Evolutionary conservation across 2,329 filamentous ascomycete genomes (phyloP).

Genomic region (Nigrospora oryzae): DNA sequence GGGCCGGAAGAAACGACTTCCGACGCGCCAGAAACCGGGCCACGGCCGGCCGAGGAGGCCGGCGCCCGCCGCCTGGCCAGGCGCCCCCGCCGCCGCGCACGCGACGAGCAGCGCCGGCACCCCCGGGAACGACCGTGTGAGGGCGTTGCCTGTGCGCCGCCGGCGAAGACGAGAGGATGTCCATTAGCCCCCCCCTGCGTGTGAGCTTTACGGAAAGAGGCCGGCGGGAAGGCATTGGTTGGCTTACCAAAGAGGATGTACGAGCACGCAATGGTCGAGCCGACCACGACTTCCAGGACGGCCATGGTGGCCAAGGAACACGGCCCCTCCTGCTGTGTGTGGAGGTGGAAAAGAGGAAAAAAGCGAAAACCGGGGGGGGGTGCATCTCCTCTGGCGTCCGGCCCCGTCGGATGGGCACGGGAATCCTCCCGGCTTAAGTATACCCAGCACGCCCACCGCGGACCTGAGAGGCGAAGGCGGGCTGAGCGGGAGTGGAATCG

Average conservation of each 20-base stretch:
- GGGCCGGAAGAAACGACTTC: slow-evolving; percentile 42
- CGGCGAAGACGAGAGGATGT: background rate
- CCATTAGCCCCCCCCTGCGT: too few species aligned
- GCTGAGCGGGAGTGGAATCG: too few species aligned
- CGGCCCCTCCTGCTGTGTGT: background rate
- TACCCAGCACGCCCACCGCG: too few species aligned
- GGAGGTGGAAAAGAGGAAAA: background rate
- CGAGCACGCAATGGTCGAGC: slow-evolving; percentile 36
- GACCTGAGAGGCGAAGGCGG: too few species aligned
- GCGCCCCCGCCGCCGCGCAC: slow-evolving; percentile 29
- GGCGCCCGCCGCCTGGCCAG: slow-evolving; percentile 30
- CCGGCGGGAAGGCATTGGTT: too few species aligned
- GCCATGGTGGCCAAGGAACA: slow-evolving; percentile 5
- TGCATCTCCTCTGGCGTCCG: too few species aligned
- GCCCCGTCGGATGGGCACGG: too few species aligned
- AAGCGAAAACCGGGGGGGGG: too few species aligned
- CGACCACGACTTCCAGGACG: slow-evolving; percentile 25
- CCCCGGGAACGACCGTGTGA: slow-evolving; percentile 44
- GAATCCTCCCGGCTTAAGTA: too few species aligned
- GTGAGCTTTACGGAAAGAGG: too few species aligned
- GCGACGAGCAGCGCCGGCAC: slow-evolving; percentile 37
- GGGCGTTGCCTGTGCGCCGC: slow-evolving; percentile 32
- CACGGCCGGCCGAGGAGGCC: slow-evolving; percentile 37
- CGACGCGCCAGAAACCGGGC: slow-evolving; percentile 40
- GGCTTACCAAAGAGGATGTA: slow-evolving; percentile 36